Conservation (phyloP, 208 protist species). For the Acanthamoeba quina region DNA sequence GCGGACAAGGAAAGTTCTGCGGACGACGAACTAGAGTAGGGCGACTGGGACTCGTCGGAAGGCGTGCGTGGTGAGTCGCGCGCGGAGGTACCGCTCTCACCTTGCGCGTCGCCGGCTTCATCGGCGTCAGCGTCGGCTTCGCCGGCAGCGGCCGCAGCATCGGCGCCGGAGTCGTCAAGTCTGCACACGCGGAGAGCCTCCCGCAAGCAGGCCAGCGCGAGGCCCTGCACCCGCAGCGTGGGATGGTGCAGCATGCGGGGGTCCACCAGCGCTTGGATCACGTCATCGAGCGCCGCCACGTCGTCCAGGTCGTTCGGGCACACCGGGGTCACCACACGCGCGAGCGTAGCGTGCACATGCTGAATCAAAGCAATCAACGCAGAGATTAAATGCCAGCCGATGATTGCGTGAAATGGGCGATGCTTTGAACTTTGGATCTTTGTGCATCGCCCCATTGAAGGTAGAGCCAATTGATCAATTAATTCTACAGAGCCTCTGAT, state of each 20-base stretch:
- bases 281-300: background rate
- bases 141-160: background rate
- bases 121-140: background rate
- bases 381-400: too few species aligned
- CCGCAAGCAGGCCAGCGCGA: background rate
- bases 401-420: too few species aligned
- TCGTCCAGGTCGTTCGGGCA: background rate
- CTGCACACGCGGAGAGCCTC: background rate
- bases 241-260: constrained; percentile 4
- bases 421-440: too few species aligned
- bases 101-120: background rate
- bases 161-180: background rate
- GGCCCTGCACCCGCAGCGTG: background rate
- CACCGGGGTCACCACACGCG: background rate
- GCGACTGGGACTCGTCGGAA: background rate
- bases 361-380: background rate
- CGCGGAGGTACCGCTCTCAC: background rate
- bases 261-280: background rate
- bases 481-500: too few species aligned
- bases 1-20: background rate
- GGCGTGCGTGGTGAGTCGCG: too few species aligned
- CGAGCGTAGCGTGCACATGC: background rate
- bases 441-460: too few species aligned
- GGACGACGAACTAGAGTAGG: background rate
- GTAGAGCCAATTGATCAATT: too few species aligned